Percentiles rank a stretch among this genome's conserved stretches.
phyloP scores from a whole-genome alignment of 768 basidiomycete species.

The Kwoniella sp. region DNA sequence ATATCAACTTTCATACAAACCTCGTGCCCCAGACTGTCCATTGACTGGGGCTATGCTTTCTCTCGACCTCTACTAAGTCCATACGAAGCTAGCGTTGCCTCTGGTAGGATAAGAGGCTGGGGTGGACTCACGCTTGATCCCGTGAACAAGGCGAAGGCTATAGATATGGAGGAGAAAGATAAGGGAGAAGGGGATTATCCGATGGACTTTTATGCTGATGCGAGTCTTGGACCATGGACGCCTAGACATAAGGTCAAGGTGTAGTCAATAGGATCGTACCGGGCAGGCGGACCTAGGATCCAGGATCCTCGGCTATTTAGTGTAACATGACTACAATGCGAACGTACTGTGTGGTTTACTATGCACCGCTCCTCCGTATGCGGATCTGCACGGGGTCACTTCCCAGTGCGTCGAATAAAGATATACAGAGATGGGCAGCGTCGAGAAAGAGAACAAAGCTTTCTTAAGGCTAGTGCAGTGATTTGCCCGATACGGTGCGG shows the following conservation, averaged over 20 bases:
- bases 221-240: slow-evolving; percentile 54
- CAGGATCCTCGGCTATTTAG: no score
- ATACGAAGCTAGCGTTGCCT: slow-evolving; percentile 86
- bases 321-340: no score
- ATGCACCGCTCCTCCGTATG: no score
- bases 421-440: no score
- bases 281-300: no score
- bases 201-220: slow-evolving; percentile 85
- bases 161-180: not conserved
- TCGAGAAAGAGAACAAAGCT: no score
- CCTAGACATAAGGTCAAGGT: slow-evolving; percentile 39
- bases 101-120: slow-evolving; percentile 73
- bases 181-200: slow-evolving; percentile 66
- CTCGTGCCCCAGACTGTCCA: slow-evolving; percentile 91
- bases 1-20: slow-evolving; percentile 93
- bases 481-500: no score
- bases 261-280: no score
- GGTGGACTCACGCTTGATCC: slow-evolving; percentile 48
- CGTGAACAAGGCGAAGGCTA: not conserved
- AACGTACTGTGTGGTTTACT: no score
- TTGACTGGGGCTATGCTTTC: slow-evolving; percentile 99
- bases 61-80: slow-evolving; percentile 82
- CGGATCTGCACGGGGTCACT: no score
- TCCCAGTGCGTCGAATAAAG: no score
- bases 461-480: no score